Evolutionary conservation across 352 stramenopile genomes (phyloP), one percentile per base, ranked within the genome.

Genomic region (Salisapilia sapeloensis): DNA sequence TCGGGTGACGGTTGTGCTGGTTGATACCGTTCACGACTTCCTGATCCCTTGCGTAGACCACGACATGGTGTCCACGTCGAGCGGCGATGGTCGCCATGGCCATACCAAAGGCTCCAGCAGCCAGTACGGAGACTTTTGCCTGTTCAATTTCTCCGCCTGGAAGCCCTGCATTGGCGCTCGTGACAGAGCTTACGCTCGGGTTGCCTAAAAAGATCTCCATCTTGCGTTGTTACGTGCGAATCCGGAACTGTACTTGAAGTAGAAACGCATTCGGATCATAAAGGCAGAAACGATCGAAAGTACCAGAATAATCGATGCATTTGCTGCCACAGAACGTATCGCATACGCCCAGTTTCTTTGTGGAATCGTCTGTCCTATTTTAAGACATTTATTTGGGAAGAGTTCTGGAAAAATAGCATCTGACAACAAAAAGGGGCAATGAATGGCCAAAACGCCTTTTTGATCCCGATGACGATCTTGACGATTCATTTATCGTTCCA

Each of bases 61-160:
- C 56, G 13, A 94, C 81, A 23, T 93, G 38, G 55, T 96, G 81
- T 29, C 85, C 84, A 30, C 93, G 76, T 22, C 86, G 66, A 7
- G 74, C 87, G 0, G 86, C 66, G 34, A 97, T 74, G 10, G 77
- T 91, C 35, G 90, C 78, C 53, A 99, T 93, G 13, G 94, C 94
- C 29, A 97, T 74, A 21, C 90, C 93, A 56, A 98, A 98, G 39
- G 95, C 92, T 17, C 94, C 93, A 2, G 87, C 93, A 10, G 92
- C 92, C 24, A 97, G 66, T 37, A 94, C 79, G 4, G 71, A 60
- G 30, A 91, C 64, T 40, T 90, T 90, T 35, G 85, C 66, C 23
- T 63, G 58, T 52, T 83, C 66, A 23, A 79, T 61, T 20, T 81
- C 64, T 8, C 64, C 70, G 3, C 61, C 80, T 1, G 72, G 65